Conservation (phyloP, 2,329 filamentous ascomycete genomes). For the Paracoccidioides brasiliensis region DNA sequence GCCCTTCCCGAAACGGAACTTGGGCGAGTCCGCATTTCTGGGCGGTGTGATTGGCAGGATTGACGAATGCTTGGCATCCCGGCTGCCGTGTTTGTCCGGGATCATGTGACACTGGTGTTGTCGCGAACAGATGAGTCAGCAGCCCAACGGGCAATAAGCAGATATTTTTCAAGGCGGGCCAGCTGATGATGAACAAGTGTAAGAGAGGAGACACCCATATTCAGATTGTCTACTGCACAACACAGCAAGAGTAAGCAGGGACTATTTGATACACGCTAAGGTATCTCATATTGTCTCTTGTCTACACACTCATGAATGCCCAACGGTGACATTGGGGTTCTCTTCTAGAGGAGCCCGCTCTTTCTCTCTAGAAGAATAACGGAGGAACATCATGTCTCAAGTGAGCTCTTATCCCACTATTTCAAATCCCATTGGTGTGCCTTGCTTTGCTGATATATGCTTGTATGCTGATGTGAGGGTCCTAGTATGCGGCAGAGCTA, state of each 20-base stretch:
- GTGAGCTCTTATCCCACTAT: constrained; percentile 31
- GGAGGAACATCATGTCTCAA: constrained; percentile 36
- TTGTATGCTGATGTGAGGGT: constrained; percentile 13
- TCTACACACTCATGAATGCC: constrained; percentile 17
- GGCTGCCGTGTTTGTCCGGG: constrained; percentile 2
- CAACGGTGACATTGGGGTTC: constrained; percentile 52
- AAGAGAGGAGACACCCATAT: not conserved
- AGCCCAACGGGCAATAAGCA: not conserved
- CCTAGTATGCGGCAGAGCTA: constrained; percentile 65
- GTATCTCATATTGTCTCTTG: not conserved
- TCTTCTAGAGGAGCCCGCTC: constrained; percentile 67
- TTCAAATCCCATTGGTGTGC: not conserved
- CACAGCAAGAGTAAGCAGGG: constrained; percentile 17
- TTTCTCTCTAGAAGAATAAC: constrained; percentile 46
- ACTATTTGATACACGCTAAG: not conserved
- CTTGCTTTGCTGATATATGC: constrained; percentile 10
- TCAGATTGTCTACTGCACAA: not conserved
- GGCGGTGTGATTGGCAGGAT: constrained; percentile 26
- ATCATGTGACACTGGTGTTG: constrained; percentile 4
- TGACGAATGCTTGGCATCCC: constrained; percentile 21
- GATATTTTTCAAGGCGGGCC: not conserved
- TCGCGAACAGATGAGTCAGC: too few species aligned
- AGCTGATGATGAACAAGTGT: constrained; percentile 14
- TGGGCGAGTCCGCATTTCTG: too few species aligned
- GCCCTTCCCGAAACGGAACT: too few species aligned